Evolutionary conservation across 2,329 filamentous ascomycete species (phyloP), one percentile per base, ranked within the genome.

Genomic region (Colletotrichum zoysiae): DNA sequence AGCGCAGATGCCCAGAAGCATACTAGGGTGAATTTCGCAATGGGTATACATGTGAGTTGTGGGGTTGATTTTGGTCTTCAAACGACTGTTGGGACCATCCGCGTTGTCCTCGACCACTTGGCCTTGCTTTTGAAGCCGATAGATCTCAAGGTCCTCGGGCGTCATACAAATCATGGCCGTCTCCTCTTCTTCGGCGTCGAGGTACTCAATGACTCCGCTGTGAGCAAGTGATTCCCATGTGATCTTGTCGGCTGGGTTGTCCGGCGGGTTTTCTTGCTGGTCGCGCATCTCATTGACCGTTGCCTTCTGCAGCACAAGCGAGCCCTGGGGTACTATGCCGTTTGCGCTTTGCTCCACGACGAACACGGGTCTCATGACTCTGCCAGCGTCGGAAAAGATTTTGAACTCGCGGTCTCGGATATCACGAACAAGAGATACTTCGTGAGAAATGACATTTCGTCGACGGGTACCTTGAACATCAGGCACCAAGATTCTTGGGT

Each of bases 81-180:
- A 89, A 78, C 96, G 92, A 80, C 92, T 91, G 78, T 97, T 95
- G 57, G 92, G 90, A 76, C 97, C 93, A 11, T 80, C 88, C 78
- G 78, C 87, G 5, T 78, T 88, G 58, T 92, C 89, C 42, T 88
- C 87, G 46, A 90, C 79, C 33, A 86, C 83, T 74, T 90, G 87
- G 58, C 92, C 92, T 58, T 88, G 85, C 81, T 93, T 93, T 66
- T 92, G 86, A 75, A 91, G 85, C 73, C 92, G 89, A 74, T 91
- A 94, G 30, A 90, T 89, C 73, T 97, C 95, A 48, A 99, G 85
- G 79, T 98, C 96, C 80, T 98, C 95, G 0, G 96, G 96, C 0
- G 95, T 97, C 95, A 99, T 99, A 81, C 95, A 94, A 78, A 99
- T 99, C 96, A 99, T 99, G 50, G 96, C 92, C 0, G 95, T 97